Evolutionary conservation across 2,329 filamentous ascomycete species (phyloP).

Genomic region (Pseudogymnoascus destructans): DNA sequence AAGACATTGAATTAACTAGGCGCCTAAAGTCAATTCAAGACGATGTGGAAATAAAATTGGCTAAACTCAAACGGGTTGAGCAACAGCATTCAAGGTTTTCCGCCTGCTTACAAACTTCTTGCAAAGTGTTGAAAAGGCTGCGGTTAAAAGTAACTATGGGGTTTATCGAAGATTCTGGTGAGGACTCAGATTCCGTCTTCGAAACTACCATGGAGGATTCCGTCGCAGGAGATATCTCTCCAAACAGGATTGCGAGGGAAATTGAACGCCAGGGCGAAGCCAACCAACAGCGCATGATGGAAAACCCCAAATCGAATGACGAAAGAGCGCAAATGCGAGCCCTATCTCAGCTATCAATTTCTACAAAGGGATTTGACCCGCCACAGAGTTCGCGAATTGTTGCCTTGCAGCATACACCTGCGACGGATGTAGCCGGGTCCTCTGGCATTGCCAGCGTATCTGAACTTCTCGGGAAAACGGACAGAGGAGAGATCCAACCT

Average conservation of each 20-base stretch:
- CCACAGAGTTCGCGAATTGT: neutral
- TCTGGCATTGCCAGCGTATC: neutral
- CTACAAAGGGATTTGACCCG: neutral
- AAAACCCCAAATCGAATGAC: neutral
- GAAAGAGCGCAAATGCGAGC: neutral
- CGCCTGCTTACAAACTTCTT: neutral
- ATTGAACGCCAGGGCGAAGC: neutral
- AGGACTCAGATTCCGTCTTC: neutral
- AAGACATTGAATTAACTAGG: neutral
- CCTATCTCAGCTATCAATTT: neutral
- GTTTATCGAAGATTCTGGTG: neutral
- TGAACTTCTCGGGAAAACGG: neutral
- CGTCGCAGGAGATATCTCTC: neutral
- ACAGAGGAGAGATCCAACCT: neutral
- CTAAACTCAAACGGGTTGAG: neutral
- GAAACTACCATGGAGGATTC: neutral
- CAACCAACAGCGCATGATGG: neutral
- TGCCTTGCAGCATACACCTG: neutral
- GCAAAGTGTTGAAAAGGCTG: neutral
- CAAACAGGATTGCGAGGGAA: neutral
- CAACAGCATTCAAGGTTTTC: neutral
- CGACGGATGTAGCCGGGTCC: neutral
- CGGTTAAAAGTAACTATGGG: neutral
- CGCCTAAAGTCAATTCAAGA: neutral
- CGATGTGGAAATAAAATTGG: neutral